phyloP scores from a whole-genome alignment of 2,329 filamentous ascomycete genomes.

The Colletotrichum sp. region DNA sequence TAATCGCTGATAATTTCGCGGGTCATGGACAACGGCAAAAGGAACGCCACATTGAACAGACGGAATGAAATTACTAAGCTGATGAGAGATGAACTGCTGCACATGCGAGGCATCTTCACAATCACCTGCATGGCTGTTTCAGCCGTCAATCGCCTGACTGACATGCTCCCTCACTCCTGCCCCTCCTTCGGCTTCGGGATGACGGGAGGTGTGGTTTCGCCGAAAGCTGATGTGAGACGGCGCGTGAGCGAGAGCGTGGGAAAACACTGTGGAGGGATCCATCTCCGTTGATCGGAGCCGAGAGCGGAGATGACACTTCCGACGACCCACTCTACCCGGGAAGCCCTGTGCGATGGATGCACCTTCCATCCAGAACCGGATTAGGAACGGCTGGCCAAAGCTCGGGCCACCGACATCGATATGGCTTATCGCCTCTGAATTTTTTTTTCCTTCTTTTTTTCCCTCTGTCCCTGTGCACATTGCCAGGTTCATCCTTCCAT shows the following conservation, averaged over 20 bases:
- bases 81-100: background rate
- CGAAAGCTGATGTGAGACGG: background rate
- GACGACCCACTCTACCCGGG: background rate
- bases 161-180: background rate
- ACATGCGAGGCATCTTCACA: background rate
- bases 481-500: background rate
- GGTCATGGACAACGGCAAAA: background rate
- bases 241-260: background rate
- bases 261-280: background rate
- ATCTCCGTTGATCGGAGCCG: constrained; percentile 14
- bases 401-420: background rate
- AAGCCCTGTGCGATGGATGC: background rate
- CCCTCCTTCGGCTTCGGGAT: background rate
- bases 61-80: background rate
- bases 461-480: background rate
- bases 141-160: background rate
- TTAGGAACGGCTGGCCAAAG: background rate
- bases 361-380: background rate
- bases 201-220: background rate
- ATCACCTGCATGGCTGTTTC: background rate
- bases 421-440: background rate
- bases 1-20: background rate
- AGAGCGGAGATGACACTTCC: background rate
- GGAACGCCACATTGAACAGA: background rate
- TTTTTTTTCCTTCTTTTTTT: background rate